phyloP scores from a whole-genome alignment of 1,284 basidiomycete genomes.

The Ustilago crameri region DNA sequence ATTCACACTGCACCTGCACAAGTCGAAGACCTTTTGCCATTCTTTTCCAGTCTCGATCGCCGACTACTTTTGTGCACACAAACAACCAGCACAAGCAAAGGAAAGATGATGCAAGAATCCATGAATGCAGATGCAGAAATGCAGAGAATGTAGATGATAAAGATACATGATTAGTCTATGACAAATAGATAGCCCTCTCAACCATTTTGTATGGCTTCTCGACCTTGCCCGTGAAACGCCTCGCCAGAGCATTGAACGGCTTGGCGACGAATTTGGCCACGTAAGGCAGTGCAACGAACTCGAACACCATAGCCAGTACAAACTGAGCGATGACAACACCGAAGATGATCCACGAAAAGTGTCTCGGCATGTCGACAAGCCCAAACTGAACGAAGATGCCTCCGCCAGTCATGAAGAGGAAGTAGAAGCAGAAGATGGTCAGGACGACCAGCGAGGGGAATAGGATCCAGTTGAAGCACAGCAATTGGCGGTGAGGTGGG shows the following conservation, averaged over 20 bases:
- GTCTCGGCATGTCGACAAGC: constrained; percentile 24
- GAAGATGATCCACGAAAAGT: constrained; percentile 49
- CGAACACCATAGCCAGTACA: constrained; percentile 30
- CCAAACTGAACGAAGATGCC: constrained; percentile 52
- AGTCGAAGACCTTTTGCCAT: too few species aligned
- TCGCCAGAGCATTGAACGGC: constrained; percentile 7
- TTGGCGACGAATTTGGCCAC: constrained; percentile 13
- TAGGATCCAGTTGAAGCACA: constrained; percentile 46
- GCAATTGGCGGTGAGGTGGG: constrained; percentile 46
- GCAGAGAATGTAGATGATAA: not conserved
- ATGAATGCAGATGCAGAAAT: not conserved
- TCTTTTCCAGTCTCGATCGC: too few species aligned
- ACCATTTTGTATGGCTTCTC: constrained; percentile 18
- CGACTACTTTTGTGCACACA: too few species aligned
- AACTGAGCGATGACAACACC: constrained; percentile 41
- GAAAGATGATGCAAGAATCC: too few species aligned
- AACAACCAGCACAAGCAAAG: too few species aligned
- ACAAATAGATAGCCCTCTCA: constrained; percentile 25
- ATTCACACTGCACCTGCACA: too few species aligned
- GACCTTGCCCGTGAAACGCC: constrained; percentile 6
- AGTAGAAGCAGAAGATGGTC: constrained; percentile 39
- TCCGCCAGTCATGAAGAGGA: constrained; percentile 48
- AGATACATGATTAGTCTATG: not conserved
- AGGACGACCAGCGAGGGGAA: constrained; percentile 32
- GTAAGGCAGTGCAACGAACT: constrained; percentile 14